Conservation (phyloP, 164 flowering plant species). For the Hamamelis virginiana region DNA sequence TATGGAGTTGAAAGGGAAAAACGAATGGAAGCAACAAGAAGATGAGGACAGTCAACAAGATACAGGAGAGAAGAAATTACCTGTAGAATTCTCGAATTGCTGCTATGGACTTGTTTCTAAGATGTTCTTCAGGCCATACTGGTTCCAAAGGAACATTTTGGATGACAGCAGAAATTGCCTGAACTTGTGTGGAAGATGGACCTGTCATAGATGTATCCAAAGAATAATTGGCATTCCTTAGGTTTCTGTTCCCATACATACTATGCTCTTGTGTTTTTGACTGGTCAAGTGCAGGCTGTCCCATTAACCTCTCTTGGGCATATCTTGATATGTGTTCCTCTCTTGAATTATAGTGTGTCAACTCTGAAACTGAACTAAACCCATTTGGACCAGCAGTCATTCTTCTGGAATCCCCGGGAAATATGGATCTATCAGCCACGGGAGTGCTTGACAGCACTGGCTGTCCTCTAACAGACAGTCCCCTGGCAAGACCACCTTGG, state of each 20-base stretch:
- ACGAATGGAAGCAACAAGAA: no score
- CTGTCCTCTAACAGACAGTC: constrained; percentile 77
- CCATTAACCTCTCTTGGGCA: constrained; percentile 39
- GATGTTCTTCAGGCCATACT: constrained; percentile 57
- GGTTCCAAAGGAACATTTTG: constrained; percentile 38
- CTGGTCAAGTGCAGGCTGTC: constrained; percentile 43
- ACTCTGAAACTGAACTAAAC: constrained; percentile 45
- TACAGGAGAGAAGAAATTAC: constrained; percentile 31
- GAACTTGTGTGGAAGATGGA: constrained; percentile 33
- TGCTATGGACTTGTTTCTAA: constrained; percentile 62
- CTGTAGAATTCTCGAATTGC: constrained; percentile 90
- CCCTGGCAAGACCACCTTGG: constrained; percentile 94
- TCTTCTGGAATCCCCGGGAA: constrained; percentile 56
- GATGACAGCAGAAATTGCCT: constrained; percentile 26
- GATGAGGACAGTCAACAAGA: no score
- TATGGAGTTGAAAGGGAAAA: no score
- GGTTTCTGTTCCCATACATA: constrained; percentile 42
- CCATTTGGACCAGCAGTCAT: constrained; percentile 59
- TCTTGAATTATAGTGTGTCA: constrained; percentile 34
- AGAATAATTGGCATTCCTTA: constrained; percentile 39
- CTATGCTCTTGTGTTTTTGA: constrained; percentile 46
- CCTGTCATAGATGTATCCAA: constrained; percentile 48
- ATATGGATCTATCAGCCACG: constrained; percentile 32
- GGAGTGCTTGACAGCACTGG: constrained; percentile 30
- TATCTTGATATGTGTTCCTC: constrained; percentile 51